These are phyloP conservation scores for Pistacia integerrima DNA, from an alignment of 345 rosid genomes.

Conservation along the genomic window DNA sequence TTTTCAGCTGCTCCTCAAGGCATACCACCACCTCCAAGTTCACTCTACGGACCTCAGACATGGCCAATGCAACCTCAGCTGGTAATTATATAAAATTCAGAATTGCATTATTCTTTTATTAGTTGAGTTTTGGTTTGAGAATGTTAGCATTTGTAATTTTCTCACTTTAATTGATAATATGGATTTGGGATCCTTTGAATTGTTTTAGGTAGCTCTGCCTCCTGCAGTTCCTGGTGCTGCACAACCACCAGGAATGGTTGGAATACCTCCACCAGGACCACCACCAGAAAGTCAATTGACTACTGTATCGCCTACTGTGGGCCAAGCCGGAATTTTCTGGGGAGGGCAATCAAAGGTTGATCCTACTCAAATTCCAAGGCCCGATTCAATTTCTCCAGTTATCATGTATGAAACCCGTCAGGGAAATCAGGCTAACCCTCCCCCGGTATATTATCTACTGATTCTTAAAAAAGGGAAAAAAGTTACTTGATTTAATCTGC, in stretches of 20 bases:
- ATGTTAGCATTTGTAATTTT: no score
- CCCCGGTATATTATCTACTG: constrained; percentile 54
- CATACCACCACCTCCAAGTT: constrained; percentile 43
- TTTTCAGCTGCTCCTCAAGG: constrained; percentile 54
- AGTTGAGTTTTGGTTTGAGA: not conserved
- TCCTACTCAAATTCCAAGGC: constrained; percentile 92
- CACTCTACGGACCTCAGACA: constrained; percentile 62
- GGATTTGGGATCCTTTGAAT: constrained; percentile 24
- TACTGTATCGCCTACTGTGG: constrained; percentile 65
- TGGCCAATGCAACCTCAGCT: constrained; percentile 47
- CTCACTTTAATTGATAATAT: not conserved
- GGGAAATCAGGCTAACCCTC: constrained; percentile 77
- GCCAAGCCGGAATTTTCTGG: constrained; percentile 63
- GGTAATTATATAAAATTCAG: constrained; percentile 25
- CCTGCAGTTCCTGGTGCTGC: constrained; percentile 53
- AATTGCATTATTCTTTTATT: not conserved
- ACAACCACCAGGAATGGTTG: constrained; percentile 69
- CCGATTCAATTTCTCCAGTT: constrained; percentile 67
- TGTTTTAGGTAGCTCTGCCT: constrained; percentile 55
- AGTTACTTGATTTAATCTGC: not conserved
- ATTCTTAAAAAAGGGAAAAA: not conserved
- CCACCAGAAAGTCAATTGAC: constrained; percentile 79
- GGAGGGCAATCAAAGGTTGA: constrained; percentile 64
- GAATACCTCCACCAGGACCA: constrained; percentile 74
- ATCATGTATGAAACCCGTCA: constrained; percentile 74